Evolutionary conservation across 2,329 filamentous ascomycete genomes (phyloP).

Genomic region (Niveomyces coronatus): DNA sequence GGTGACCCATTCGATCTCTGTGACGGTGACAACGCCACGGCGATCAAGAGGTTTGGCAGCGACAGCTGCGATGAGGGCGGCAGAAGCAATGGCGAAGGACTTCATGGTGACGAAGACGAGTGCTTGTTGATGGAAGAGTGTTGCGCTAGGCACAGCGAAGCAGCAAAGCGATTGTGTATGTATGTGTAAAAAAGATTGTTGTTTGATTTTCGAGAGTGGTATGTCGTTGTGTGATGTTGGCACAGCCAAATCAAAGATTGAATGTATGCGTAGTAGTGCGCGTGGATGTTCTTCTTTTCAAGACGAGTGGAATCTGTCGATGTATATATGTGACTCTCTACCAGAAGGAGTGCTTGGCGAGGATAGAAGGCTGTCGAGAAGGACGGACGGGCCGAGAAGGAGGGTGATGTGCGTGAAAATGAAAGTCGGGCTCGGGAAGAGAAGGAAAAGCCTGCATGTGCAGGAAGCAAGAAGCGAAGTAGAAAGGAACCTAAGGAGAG

Average conservation of each 20-base stretch:
- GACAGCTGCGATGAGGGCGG: slow-evolving; percentile 18
- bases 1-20: slow-evolving; percentile 41
- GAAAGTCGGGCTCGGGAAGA: no score
- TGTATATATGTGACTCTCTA: slow-evolving; percentile 1
- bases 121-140: neutral
- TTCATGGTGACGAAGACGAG: slow-evolving; percentile 27
- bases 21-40: slow-evolving; percentile 30
- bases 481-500: no score
- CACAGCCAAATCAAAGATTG: slow-evolving; percentile 5
- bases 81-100: slow-evolving; percentile 22
- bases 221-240: slow-evolving; percentile 17
- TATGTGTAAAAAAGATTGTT: slow-evolving; percentile 18
- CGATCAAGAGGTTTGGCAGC: slow-evolving; percentile 39
- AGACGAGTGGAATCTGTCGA: neutral
- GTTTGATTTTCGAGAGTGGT: no score
- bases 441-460: no score
- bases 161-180: neutral
- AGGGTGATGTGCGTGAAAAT: no score
- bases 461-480: no score
- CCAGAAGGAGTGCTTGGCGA: no score
- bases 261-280: neutral
- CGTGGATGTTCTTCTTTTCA: slow-evolving; percentile 1
- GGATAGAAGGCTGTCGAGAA: no score
- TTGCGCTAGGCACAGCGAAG: slow-evolving; percentile 5
- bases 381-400: no score